phyloP scores from a whole-genome alignment of 306 rosid genomes.

The Prinsepia uniflora region DNA sequence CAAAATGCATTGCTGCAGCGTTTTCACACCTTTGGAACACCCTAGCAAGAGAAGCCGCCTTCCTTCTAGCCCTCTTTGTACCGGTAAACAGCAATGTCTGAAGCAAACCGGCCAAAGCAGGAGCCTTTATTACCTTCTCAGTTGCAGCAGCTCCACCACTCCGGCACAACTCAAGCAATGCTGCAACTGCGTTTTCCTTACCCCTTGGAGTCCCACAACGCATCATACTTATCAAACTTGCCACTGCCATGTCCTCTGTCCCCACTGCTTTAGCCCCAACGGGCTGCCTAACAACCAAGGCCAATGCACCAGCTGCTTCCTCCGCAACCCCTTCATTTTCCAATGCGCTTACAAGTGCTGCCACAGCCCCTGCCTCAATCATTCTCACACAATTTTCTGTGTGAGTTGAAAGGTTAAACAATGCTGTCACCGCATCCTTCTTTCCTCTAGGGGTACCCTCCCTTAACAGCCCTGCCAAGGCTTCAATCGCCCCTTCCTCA shows the following conservation, averaged over 20 bases:
- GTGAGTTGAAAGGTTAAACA: slow-evolving; percentile 87
- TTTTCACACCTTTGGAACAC: slow-evolving; percentile 79
- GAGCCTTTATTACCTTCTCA: slow-evolving; percentile 76
- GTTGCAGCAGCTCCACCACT: slow-evolving; percentile 79
- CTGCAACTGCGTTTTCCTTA: slow-evolving; percentile 94
- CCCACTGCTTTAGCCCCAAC: slow-evolving; percentile 70
- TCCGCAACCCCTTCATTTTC: slow-evolving; percentile 75
- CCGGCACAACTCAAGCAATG: slow-evolving; percentile 87
- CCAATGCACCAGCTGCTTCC: slow-evolving; percentile 89
- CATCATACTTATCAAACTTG: slow-evolving; percentile 78
- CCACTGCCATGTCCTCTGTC: slow-evolving; percentile 63
- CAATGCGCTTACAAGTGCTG: slow-evolving; percentile 73
- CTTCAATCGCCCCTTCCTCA: slow-evolving; percentile 68
- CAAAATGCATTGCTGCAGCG: slow-evolving; percentile 51
- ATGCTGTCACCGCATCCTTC: slow-evolving; percentile 93
- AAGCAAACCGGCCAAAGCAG: slow-evolving; percentile 79
- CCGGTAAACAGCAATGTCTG: slow-evolving; percentile 81
- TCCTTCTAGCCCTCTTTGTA: slow-evolving; percentile 86
- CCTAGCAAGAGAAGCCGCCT: slow-evolving; percentile 93
- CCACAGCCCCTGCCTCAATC: slow-evolving; percentile 74
- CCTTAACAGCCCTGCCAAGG: slow-evolving; percentile 61
- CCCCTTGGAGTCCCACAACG: slow-evolving; percentile 86
- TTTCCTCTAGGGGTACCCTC: slow-evolving; percentile 83
- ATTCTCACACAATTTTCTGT: slow-evolving; percentile 62
- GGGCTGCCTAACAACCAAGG: slow-evolving; percentile 78